phyloP scores from a whole-genome alignment of 441 rosid species.

The Adansonia gregorii region DNA sequence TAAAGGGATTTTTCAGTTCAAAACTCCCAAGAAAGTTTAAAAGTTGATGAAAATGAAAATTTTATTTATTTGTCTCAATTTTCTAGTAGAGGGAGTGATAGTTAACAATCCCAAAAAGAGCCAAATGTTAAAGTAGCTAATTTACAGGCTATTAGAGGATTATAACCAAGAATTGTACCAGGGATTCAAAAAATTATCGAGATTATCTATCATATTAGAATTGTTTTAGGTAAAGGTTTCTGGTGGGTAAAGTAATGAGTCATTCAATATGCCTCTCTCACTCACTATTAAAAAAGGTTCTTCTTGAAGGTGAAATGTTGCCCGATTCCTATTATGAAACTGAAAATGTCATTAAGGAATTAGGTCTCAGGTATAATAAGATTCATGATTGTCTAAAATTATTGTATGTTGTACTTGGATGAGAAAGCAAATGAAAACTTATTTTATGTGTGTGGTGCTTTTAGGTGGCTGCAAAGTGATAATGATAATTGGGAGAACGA shows the following conservation, averaged over 20 bases:
- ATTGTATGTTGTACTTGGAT: neutral
- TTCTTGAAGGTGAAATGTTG: neutral
- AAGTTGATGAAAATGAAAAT: neutral
- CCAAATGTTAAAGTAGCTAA: neutral
- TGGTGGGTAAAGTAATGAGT: no score
- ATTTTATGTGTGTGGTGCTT: neutral
- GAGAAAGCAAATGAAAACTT: neutral
- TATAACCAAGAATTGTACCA: neutral
- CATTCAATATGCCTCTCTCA: neutral
- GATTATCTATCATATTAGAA: no score
- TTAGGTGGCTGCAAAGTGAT: neutral
- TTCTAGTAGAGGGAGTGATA: neutral
- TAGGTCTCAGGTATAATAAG: neutral
- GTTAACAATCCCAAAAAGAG: neutral
- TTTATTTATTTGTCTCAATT: neutral
- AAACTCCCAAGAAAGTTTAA: neutral
- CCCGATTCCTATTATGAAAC: neutral
- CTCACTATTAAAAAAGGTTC: neutral
- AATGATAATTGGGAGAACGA: no score
- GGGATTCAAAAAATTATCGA: no score
- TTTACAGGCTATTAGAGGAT: neutral
- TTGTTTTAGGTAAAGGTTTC: no score
- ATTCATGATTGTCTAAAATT: neutral
- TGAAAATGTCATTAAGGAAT: neutral
- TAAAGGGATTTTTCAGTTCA: neutral